These are phyloP conservation scores for Chalciporus pseudorubinellus DNA, from an alignment of 768 basidiomycete species.

Conservation along the genomic window DNA sequence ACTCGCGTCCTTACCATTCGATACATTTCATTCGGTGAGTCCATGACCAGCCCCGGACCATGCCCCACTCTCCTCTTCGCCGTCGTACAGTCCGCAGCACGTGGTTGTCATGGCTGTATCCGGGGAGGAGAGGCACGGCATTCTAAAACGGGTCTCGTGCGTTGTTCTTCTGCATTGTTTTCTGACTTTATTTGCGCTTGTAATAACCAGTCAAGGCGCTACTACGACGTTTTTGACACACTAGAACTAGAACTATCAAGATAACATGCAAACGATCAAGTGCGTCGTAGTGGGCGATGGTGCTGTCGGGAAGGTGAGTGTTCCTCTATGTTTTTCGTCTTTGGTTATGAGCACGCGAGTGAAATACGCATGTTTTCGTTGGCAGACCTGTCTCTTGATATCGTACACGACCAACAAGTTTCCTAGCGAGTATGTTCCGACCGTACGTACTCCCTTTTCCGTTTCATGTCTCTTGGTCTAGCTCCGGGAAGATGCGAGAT, in stretches of 20 bases:
- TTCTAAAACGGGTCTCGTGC: constrained; percentile 28
- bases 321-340: neutral
- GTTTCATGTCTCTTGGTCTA: neutral
- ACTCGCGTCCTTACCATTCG: constrained; percentile 17
- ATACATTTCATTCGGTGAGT: constrained; percentile 25
- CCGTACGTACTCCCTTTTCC: constrained; percentile 53
- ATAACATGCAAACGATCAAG: constrained; percentile 91
- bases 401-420: constrained; percentile 98
- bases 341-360: neutral
- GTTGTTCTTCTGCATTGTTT: constrained; percentile 13
- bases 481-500: constrained; percentile 16
- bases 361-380: neutral
- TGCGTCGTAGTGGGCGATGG: constrained; percentile 97
- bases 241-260: constrained; percentile 14
- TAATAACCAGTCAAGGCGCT: constrained; percentile 9
- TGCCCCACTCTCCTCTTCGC: constrained; percentile 8
- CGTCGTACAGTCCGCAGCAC: constrained; percentile 23
- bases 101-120: constrained; percentile 32
- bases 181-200: constrained; percentile 15
- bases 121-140: constrained; percentile 8
- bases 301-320: constrained; percentile 93
- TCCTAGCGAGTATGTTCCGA: constrained; percentile 98
- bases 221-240: constrained; percentile 4
- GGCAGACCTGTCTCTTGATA: constrained; percentile 91
- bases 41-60: neutral